Conservation (phyloP, 106 monocot species). For the Allium cepa region DNA sequence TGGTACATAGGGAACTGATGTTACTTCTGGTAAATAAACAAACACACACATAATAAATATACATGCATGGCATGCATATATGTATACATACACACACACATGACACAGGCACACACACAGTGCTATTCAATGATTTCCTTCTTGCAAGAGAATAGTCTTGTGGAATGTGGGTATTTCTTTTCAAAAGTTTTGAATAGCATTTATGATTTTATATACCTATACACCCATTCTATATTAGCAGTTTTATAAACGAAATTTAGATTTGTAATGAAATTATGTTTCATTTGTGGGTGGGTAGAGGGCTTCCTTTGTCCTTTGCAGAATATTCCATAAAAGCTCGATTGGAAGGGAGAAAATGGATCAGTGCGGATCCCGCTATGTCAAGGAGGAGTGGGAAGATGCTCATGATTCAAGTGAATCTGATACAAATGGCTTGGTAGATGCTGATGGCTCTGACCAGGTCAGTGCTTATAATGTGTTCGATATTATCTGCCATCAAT, state of each 20-base stretch:
- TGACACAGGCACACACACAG: too few relatives aligned
- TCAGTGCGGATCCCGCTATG: conserved; percentile 62
- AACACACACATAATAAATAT: too few relatives aligned
- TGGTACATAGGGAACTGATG: too few relatives aligned
- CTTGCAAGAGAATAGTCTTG: too few relatives aligned
- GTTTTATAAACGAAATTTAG: too few relatives aligned
- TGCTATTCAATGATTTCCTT: too few relatives aligned
- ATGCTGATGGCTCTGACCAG: conserved; percentile 7
- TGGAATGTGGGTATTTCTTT: too few relatives aligned
- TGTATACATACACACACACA: too few relatives aligned
- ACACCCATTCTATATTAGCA: too few relatives aligned
- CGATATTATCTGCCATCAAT: too few relatives aligned
- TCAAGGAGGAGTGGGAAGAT: conserved; percentile 68
- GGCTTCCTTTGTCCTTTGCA: conserved; percentile 65
- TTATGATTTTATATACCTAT: background rate
- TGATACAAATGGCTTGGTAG: background rate
- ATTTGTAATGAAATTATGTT: background rate
- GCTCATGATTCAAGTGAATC: background rate
- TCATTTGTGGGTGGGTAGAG: conserved; percentile 22
- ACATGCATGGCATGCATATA: too few relatives aligned
- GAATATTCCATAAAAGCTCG: conserved; percentile 68
- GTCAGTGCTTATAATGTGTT: background rate
- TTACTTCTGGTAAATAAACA: too few relatives aligned
- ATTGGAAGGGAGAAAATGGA: conserved; percentile 69
- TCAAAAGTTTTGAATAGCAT: background rate